Evolutionary conservation across 202 grass and related monocot species (phyloP), one percentile per base, ranked within the genome.

Genomic region (Zoysia matrella): DNA sequence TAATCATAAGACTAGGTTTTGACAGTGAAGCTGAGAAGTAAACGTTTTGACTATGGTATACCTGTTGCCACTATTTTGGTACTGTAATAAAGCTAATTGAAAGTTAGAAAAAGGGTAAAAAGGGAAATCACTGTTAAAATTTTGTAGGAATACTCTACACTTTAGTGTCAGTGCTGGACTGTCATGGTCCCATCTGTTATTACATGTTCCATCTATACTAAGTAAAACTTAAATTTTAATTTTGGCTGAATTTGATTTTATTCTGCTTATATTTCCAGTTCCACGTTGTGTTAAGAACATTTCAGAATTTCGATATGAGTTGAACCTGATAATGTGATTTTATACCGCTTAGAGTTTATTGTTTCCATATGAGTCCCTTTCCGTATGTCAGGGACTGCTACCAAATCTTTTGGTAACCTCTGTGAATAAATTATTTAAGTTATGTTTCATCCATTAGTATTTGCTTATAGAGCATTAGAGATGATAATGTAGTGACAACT

Each of bases 41-140:
- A 60, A 6, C 1, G 16, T 60, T 60, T 60, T 3, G 8, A 2
- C 30, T 36, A 36, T 36, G 30, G 30, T 36, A 36, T 36, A 36
- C 30, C 30, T 36, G 30, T 36, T 36, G 30, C 30, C 30, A 36
- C 30, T 11, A 10, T 52, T 11, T 8, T 52, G 50, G 6, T 56
- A 57, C 14, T 1, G 1, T 57, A 13, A n/a, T 57, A 57, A 57
- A n/a, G 14, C 4, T 18, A 18, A 22, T 18, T 60, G 0, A 7
- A 63, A 86, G 52, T 40, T 11, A 63, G 4, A 65, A 82, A 77
- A 8, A 66, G 77, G 66, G 1, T 9, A 44, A 58, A 72, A 58
- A 5, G 13, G 3, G 5, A 55, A 55, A 11, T 15, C 30, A 15
- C 13, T 15, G 53, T 15, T 55, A 55, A 55, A 11, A 55, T 36